phyloP scores from a whole-genome alignment of 768 basidiomycete genomes.

The Leucocoprinus birnbaumii region DNA sequence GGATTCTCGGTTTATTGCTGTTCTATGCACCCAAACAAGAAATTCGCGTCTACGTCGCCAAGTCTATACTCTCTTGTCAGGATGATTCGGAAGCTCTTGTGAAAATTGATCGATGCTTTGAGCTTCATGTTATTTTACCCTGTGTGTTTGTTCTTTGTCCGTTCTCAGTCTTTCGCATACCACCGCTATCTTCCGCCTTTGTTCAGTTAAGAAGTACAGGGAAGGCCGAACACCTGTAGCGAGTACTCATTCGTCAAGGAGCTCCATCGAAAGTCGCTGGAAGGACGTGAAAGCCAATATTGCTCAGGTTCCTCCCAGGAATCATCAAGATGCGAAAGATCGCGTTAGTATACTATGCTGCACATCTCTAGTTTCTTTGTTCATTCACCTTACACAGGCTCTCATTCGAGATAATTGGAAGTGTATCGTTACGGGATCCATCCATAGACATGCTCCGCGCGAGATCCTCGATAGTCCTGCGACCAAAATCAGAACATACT shows the following conservation, averaged over 20 bases:
- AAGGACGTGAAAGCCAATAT: not conserved
- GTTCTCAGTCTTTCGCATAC: not conserved
- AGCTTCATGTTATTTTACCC: not conserved
- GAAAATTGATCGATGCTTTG: not conserved
- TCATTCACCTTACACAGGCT: not conserved
- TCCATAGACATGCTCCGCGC: no score
- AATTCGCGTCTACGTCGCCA: not conserved
- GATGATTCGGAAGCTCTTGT: not conserved
- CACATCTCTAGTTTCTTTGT: not conserved
- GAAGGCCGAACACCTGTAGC: not conserved
- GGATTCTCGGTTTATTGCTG: not conserved
- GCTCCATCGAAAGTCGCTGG: not conserved
- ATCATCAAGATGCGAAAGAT: not conserved
- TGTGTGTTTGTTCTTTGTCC: not conserved
- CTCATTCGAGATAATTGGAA: not conserved
- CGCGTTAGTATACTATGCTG: not conserved
- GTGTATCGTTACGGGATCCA: not conserved
- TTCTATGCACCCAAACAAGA: not conserved
- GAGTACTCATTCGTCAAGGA: not conserved
- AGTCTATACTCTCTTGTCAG: not conserved
- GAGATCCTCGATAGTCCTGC: no score
- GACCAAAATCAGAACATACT: no score
- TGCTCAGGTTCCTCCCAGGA: not conserved
- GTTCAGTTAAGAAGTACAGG: not conserved
- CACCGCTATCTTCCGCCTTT: no score